Evolutionary conservation across 805 yeast genomes (phyloP).

Genomic region (Monosporozyma servazzii): DNA sequence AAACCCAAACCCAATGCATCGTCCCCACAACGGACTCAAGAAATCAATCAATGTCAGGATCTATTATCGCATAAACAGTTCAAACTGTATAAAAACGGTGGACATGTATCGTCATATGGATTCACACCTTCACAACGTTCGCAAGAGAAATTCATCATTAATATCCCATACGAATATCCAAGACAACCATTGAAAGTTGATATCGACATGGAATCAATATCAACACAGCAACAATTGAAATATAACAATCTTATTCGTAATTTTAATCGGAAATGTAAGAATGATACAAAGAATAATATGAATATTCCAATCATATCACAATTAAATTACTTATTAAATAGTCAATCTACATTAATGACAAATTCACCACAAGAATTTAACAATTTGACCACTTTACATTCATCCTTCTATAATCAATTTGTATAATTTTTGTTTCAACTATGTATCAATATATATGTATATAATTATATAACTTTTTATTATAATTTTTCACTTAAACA

Average conservation of each 20-base stretch:
- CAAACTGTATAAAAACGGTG: constrained; percentile 17
- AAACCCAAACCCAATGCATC: background rate
- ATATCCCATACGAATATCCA: constrained; percentile 23
- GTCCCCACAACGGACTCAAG: background rate
- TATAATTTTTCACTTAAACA: background rate
- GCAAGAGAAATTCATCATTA: constrained; percentile 9
- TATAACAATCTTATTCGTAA: constrained; percentile 5
- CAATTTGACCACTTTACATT: constrained; percentile 10
- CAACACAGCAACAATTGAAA: background rate
- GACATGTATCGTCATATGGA: constrained; percentile 18
- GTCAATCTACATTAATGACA: constrained; percentile 9
- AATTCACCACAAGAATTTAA: constrained; percentile 8
- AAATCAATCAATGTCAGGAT: constrained; percentile 16
- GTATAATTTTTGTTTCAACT: background rate
- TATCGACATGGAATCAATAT: background rate
- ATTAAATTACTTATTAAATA: constrained; percentile 19
- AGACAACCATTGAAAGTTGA: constrained; percentile 10
- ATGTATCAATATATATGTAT: background rate
- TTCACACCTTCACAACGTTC: constrained; percentile 5
- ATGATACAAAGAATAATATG: constrained; percentile 6
- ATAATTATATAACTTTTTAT: no score
- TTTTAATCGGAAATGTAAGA: constrained; percentile 17
- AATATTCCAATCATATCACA: constrained; percentile 15
- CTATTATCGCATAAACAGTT: constrained; percentile 11
- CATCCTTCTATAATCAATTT: constrained; percentile 11